Evolutionary conservation across 257 asterid genomes (phyloP).

Genomic region (Paraleonurus japonicus): DNA sequence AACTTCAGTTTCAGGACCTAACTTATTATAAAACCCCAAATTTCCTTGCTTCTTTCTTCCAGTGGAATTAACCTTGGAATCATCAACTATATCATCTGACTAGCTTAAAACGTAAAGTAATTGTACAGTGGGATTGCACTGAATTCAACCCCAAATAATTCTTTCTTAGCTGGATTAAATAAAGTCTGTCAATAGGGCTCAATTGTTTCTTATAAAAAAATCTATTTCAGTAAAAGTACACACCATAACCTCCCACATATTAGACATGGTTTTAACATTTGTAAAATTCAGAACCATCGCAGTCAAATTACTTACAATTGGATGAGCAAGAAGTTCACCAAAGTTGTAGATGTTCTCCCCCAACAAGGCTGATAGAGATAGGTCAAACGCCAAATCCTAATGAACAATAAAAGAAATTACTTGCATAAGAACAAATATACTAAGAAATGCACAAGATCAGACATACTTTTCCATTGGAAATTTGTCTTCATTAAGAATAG

Average conservation of each 20-base stretch:
- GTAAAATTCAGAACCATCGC: conserved; percentile 15
- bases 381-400: conserved; percentile 93
- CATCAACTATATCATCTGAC: background rate
- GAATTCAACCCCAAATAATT: background rate
- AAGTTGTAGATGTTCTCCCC: conserved; percentile 97
- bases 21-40: background rate
- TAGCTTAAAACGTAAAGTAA: background rate
- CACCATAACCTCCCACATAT: background rate
- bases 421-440: background rate
- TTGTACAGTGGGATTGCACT: background rate
- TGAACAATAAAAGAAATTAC: conserved; percentile 18
- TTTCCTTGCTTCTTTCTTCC: conserved; percentile 2
- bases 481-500: background rate
- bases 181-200: background rate
- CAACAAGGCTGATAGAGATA: conserved; percentile 88
- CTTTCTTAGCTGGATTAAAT: background rate
- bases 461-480: background rate
- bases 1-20: conserved; percentile 3
- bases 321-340: conserved; percentile 95
- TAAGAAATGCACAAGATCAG: background rate
- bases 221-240: background rate
- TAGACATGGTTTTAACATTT: background rate
- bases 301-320: conserved; percentile 62
- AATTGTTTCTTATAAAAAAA: background rate
- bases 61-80: background rate